Base-by-base conservation (phyloP, 148 eudicot species). In the Nyssa sinensis region DNA sequence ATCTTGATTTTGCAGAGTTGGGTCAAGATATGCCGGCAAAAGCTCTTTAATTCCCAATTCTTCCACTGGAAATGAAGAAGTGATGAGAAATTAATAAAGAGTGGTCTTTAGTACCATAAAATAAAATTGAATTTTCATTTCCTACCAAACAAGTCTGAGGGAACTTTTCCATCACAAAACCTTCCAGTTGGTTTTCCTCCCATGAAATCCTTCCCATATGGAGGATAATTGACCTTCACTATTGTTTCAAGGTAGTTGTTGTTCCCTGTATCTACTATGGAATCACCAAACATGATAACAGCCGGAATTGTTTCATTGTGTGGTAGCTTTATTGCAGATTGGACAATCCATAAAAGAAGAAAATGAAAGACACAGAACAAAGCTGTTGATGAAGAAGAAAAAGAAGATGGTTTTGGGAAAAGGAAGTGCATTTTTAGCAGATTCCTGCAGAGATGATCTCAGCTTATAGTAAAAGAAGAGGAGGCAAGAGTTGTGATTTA, bases 261-360 rank as follows among this genome's bases (percentile, higher is more conserved):
- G 73, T 93, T 93, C 29, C 98, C 93, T 0, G 96, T 69, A 69
- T 93, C 96, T 1, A 93, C 91, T 17, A 90, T 80, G 2, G 98
- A 93, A 72, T 93, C 98, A 60, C 98, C 98, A 62, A 93, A 93
- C 58, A 90, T 83, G 21, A 90, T 7, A 13, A 93, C 84, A 29
- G 96, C 93, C 4, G 96, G 96, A 60, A 86, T 72, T 0, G 75
- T 65, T 25, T 7, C 60, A 44, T 86, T 82, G 51, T 4, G 24
- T 1, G 84, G 86, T 41, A 75, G 58, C 25, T 5, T 73, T 75
- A 82, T 74, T 25, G 49, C 75, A 7, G 88, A 76, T 62, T 29
- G 28, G 37, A 33, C 67, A 47, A 24, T 75, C 73, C 61, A 28
- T 23, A 58, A 11, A 70, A 31, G 75, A 47, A 75, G 35, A 30